Evolutionary conservation across 495 filamentous ascomycete genomes (phyloP), one percentile per base, ranked within the genome.

Genomic region (Mycothermus thermophilus): DNA sequence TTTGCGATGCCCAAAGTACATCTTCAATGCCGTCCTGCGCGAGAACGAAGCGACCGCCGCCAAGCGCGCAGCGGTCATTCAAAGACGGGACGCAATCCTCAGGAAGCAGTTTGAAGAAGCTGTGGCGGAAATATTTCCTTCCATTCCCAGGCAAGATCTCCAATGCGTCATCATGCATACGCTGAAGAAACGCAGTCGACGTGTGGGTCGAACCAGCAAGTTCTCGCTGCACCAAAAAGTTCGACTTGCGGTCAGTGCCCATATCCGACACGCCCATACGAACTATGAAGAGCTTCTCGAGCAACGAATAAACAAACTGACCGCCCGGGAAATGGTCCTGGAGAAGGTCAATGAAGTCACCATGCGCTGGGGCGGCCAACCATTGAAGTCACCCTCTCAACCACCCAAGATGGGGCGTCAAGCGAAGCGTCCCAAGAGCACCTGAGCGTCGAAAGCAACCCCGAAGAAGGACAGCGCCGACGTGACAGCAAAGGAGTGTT

Each of bases 181-280:
- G 1, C 46, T 54, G 15, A 33, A 46, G 41, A 64, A 60, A 30
- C 19, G 32, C 8, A 53, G 45, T 21, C 34, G 56, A 16, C 45
- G 60, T 18, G 56, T 65, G 1, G 62, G 60, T 0, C 38, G 59
- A 29, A 55, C 50, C 0, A 34, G 31, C 5, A 55, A 14, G 28
- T n/a, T 53, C 3, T 34, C 42, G 4, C 13, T 59, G 22, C 32
- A 44, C 8, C 35, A 52, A 16, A 59, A 54, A 35, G 59, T 50
- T 6, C 38, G 23, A 27, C 40, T 63, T 6, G 60, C 56, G 8
- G 54, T 57, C 10, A 40, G 44, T 3, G 56, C 62, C 2, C 48
- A 66, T 22, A 55, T 62, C 14, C 44, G 62, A 10, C 60, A 64
- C 28, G 12, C 31, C 2, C 50, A 63, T 18, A 66, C 60, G 4